phyloP scores from a whole-genome alignment of 345 rosid genomes.

The Psidium friedrichsthalianum region DNA sequence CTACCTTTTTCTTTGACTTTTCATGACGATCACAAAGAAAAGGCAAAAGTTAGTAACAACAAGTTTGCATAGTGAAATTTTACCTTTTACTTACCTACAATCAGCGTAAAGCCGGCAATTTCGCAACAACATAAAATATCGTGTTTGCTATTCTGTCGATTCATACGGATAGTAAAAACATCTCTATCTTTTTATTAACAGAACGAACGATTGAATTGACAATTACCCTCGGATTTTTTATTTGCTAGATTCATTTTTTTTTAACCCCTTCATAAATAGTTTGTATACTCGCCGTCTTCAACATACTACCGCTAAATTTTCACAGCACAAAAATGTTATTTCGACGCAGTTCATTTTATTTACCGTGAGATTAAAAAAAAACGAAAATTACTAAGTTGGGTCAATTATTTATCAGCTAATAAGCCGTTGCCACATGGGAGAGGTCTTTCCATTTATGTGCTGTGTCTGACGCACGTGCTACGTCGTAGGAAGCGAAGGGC shows the following conservation, averaged over 20 bases:
- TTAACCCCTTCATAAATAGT: neutral
- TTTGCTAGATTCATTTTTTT: neutral
- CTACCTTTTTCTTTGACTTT: neutral
- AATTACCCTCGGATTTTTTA: neutral
- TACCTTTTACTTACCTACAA: neutral
- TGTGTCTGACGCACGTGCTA: neutral
- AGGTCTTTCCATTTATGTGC: neutral
- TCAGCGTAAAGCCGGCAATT: neutral
- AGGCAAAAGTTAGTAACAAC: neutral
- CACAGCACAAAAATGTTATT: neutral
- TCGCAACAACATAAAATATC: no score
- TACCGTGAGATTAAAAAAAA: neutral
- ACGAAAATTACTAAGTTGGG: neutral
- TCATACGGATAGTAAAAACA: neutral
- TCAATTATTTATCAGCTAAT: neutral
- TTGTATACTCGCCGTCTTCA: neutral
- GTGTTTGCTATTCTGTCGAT: no score
- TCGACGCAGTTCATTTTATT: neutral
- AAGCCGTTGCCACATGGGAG: neutral
- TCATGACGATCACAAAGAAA: neutral
- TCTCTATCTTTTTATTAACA: neutral
- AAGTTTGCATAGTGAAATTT: neutral
- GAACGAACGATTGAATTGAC: neutral
- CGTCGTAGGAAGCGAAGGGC: neutral
- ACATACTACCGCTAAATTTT: neutral